phyloP scores from a whole-genome alignment of 1,284 basidiomycete genomes.

The Rhizoctonia solani region DNA sequence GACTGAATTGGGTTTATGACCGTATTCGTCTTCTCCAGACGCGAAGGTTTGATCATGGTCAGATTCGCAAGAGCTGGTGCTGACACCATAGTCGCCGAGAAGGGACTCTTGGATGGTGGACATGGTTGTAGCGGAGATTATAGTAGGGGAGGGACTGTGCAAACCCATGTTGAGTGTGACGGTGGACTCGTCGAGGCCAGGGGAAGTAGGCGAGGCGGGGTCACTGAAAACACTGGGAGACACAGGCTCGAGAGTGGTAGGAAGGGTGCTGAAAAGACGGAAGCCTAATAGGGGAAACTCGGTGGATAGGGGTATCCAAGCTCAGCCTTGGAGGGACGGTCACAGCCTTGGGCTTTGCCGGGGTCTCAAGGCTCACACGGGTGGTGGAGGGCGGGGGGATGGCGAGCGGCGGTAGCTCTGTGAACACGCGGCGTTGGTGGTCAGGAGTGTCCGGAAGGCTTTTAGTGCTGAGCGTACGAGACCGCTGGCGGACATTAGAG shows the following conservation, averaged over 20 bases:
- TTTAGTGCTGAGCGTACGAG: constrained; percentile 27
- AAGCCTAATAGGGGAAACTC: background rate
- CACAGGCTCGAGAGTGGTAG: too few species aligned
- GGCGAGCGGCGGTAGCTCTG: background rate
- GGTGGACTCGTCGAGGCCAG: background rate
- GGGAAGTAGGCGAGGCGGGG: background rate
- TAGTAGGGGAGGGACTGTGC: constrained; percentile 17
- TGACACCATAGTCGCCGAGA: constrained; percentile 12
- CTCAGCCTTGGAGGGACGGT: background rate
- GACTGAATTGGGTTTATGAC: background rate
- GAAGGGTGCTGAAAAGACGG: background rate
- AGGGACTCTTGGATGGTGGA: constrained; percentile 22
- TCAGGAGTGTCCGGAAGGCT: constrained; percentile 8
- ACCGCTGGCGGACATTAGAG: constrained; percentile 14
- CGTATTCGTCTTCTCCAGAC: constrained; percentile 2
- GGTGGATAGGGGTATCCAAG: background rate
- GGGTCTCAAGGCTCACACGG: background rate
- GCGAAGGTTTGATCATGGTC: constrained; percentile 17
- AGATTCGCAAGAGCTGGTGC: constrained; percentile 14
- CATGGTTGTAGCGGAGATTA: constrained; percentile 18
- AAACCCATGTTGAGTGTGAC: background rate
- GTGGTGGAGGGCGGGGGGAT: background rate
- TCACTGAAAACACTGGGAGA: too few species aligned
- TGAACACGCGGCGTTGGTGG: background rate
- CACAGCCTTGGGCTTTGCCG: background rate